Percentiles rank a stretch among this genome's conserved stretches.
Conservation (phyloP, 768 basidiomycete species). For the Lentinula lateritia region DNA sequence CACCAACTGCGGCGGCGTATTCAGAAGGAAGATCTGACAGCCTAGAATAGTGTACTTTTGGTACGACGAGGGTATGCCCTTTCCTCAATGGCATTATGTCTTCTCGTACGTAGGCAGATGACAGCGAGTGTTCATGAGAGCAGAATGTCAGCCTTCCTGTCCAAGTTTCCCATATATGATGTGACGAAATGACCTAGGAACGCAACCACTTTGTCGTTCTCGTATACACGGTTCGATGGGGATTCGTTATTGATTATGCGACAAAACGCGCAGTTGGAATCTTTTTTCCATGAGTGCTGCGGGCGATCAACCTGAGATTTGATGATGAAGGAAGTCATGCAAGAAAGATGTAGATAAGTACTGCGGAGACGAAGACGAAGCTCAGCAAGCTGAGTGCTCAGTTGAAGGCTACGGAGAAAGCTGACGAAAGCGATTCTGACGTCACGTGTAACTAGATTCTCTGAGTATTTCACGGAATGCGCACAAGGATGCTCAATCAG, state of each 20-base stretch:
- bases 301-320: conserved; percentile 43
- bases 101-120: conserved; percentile 16
- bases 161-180: neutral
- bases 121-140: neutral
- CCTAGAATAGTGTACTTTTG: conserved; percentile 55
- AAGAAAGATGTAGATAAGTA: neutral
- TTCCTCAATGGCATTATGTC: conserved; percentile 64
- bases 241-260: conserved; percentile 49
- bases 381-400: no score
- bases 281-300: conserved; percentile 42
- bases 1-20: conserved; percentile 52
- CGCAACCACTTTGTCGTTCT: conserved; percentile 58
- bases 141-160: neutral
- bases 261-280: conserved; percentile 58
- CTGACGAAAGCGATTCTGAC: no score
- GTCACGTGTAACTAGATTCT: no score
- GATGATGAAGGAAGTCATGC: conserved; percentile 6
- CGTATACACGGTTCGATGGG: conserved; percentile 48
- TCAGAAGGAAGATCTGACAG: conserved; percentile 63
- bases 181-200: conserved; percentile 45
- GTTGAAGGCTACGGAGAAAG: no score
- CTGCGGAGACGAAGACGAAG: no score
- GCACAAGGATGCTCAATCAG: no score
- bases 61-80: conserved; percentile 69
- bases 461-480: no score